Evolutionary conservation across 306 rosid genomes (phyloP), one percentile per base, ranked within the genome.

Genomic region (Prosopis cineraria): DNA sequence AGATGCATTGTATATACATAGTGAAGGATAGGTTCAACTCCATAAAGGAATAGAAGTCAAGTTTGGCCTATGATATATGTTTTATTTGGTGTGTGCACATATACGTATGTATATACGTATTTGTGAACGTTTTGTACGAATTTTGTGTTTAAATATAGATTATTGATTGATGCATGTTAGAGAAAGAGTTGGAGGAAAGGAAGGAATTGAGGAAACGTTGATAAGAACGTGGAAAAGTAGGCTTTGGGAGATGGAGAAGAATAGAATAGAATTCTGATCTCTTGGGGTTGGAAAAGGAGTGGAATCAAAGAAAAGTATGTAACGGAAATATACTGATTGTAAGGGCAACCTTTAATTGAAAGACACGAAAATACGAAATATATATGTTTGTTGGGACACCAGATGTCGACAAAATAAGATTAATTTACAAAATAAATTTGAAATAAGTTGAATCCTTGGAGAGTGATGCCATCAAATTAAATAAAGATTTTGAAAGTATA

Each of bases 291-390:
- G 67, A 80, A 84, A 82, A 88, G 44, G 86, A 83, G 96, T 89
- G 78, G 88, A 84, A 87, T 87, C 85, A 78, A 89, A 87, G 91
- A 79, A 87, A 89, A 82, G 86, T 77, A 83, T 72, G 75, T 48
- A 77, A 50, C 67, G 50, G 53, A 52, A 52, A 55, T 55, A 24
- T 55, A 74, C 76, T 66, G 53, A 70, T 60, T 30, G 40, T 24
- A 14, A 25, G 17, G 48, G 67, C 67, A 31, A 30, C 40, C 67
- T 60, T 29, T 12, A 13, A 60, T 2, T 31, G 30, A 30, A 60
- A 60, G 67, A 58, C 19, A 59, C n/a, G 36, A 2, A 59, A 59
- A 59, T 2, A 12, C n/a, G 9, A 14, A 2, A 29, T 22, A 20
- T 10, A 9, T 10, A 55, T 59, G n/a, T 7, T 27, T 27, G 66